Evolutionary conservation across 192 early-diverging fungal species (phyloP).

Genomic region (Rhizophagus sp.): DNA sequence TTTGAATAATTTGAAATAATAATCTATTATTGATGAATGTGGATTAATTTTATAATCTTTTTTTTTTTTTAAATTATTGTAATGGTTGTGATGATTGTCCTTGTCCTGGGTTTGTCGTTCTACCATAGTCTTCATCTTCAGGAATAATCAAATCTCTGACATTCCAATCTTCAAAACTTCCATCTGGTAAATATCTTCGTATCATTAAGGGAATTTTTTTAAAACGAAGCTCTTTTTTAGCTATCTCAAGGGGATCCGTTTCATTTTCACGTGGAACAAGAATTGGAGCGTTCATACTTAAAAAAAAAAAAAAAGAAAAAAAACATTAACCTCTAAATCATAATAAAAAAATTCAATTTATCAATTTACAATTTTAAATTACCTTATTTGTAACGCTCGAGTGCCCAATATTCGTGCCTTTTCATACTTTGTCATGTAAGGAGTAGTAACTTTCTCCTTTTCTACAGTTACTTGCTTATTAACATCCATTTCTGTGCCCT

Average conservation of each 20-base stretch:
- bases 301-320: not conserved
- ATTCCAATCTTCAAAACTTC: slow-evolving; percentile 92
- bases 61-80: too few species aligned
- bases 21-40: too few species aligned
- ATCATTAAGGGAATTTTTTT: slow-evolving; percentile 93
- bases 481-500: slow-evolving; percentile 19
- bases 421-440: slow-evolving; percentile 99
- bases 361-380: slow-evolving; percentile 12
- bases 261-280: slow-evolving; percentile 93
- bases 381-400: slow-evolving; percentile 91
- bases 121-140: slow-evolving; percentile 2
- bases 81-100: too few species aligned
- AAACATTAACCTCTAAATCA: not conserved
- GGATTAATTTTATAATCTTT: too few species aligned
- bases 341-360: not conserved
- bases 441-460: slow-evolving; percentile 91
- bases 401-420: slow-evolving; percentile 86
- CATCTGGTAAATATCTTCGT: slow-evolving; percentile 90
- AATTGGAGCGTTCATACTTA: slow-evolving; percentile 98
- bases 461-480: slow-evolving; percentile 28
- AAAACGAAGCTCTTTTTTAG: slow-evolving; percentile 91
- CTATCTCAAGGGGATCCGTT: slow-evolving; percentile 91
- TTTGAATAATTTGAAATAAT: too few species aligned
- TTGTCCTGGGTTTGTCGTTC: not conserved
- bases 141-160: slow-evolving; percentile 75